Percentiles rank a stretch among this genome's conserved stretches.
phyloP scores from a whole-genome alignment of 108 stramenopile genomes.

The Nannochloropsis gaditana region DNA sequence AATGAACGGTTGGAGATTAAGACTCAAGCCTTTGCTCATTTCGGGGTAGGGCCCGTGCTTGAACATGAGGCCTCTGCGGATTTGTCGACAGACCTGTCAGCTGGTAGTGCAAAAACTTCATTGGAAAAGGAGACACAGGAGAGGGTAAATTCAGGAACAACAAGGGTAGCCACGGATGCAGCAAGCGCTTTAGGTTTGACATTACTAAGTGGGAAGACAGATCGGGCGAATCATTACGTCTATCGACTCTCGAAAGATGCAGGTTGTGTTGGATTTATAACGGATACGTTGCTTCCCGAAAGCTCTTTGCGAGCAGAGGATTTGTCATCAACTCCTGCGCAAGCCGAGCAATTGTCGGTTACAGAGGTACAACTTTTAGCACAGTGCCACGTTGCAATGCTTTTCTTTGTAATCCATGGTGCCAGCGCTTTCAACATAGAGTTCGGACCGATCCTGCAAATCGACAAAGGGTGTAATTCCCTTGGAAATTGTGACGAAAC shows the following conservation, averaged over 20 bases:
- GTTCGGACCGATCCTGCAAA: neutral
- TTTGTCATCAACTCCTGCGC: neutral
- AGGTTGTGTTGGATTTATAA: neutral
- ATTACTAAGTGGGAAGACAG: neutral
- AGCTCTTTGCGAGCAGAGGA: neutral
- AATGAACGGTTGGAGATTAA: slow-evolving; percentile 4
- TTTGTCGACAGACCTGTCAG: neutral
- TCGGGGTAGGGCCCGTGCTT: neutral
- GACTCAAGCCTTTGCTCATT: slow-evolving; percentile 10
- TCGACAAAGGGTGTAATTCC: neutral
- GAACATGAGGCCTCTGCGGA: neutral
- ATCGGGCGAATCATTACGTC: neutral
- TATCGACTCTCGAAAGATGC: neutral
- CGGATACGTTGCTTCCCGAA: neutral
- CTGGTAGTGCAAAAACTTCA: neutral
- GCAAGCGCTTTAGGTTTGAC: neutral
- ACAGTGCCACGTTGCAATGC: neutral
- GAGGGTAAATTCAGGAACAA: neutral
- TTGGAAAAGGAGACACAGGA: neutral
- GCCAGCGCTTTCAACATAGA: neutral
- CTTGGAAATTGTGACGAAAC: no score
- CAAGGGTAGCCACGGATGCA: neutral
- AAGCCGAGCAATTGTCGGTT: neutral
- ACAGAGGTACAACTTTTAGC: neutral
- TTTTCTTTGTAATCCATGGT: neutral